phyloP scores from a whole-genome alignment of 2,329 filamentous ascomycete species.

The Paecilomyces dactylethromorphus region DNA sequence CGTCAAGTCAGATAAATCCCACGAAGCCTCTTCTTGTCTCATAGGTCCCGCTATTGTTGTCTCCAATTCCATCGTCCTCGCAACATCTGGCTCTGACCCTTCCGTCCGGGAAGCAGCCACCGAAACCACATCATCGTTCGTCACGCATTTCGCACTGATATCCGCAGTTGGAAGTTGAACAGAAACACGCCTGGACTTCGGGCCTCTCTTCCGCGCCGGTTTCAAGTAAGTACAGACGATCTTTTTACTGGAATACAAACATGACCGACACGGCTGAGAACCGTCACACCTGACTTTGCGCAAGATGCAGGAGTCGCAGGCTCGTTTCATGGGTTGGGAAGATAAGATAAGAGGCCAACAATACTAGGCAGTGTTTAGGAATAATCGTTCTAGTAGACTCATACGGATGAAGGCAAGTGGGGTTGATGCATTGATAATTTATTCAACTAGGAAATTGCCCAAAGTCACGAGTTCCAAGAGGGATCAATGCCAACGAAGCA shows the following conservation, averaged over 20 bases:
- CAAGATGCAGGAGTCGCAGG: conserved; percentile 22
- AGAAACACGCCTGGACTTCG: conserved; percentile 14
- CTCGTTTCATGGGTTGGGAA: conserved; percentile 17
- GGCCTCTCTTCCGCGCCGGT: conserved; percentile 19
- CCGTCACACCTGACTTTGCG: conserved; percentile 25
- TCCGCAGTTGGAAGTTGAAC: background rate
- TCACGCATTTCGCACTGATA: background rate
- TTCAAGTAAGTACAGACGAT: conserved; percentile 20
- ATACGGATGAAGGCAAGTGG: background rate
- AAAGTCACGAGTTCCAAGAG: background rate
- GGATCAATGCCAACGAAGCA: background rate
- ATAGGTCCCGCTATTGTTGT: background rate
- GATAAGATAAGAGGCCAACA: background rate
- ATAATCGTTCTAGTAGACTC: background rate
- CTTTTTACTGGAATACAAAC: conserved; percentile 12
- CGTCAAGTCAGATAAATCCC: background rate
- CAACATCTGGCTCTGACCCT: background rate
- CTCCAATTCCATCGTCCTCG: background rate
- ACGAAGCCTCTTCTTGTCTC: background rate
- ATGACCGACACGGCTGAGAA: conserved; percentile 21
- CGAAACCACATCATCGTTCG: background rate
- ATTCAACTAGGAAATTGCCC: background rate
- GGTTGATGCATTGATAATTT: background rate
- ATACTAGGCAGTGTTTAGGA: background rate
- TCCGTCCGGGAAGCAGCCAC: background rate